A percentile compares a stretch with the other conserved stretches of the same genome.
phyloP scores from a whole-genome alignment of 2,329 filamentous ascomycete species.

The Fusarium verrucosum region DNA sequence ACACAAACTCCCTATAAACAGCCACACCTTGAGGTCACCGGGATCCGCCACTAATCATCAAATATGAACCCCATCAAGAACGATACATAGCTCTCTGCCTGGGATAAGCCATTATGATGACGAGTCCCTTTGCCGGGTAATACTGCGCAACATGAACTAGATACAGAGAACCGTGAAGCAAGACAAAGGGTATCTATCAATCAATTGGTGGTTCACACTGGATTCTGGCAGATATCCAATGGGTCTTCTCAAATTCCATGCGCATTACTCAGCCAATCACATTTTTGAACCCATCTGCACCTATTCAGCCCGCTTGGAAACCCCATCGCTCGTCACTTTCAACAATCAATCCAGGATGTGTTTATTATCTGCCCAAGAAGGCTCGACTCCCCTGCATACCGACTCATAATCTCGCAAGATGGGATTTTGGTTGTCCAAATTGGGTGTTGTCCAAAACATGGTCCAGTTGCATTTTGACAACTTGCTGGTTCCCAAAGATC shows the following conservation, averaged over 20 bases:
- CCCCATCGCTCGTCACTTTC: neutral
- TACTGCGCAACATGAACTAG: neutral
- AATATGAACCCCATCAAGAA: too few species aligned
- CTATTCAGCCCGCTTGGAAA: neutral
- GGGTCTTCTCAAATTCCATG: neutral
- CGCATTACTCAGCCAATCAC: neutral
- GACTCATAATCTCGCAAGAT: conserved; percentile 75
- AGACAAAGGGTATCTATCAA: neutral
- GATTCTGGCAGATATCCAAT: neutral
- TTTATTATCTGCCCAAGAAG: conserved; percentile 70
- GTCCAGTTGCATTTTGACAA: conserved; percentile 87
- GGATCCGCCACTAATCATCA: conserved; percentile 8
- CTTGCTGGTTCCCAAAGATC: conserved; percentile 84
- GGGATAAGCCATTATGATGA: conserved; percentile 33
- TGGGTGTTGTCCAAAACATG: conserved; percentile 95
- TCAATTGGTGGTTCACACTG: neutral
- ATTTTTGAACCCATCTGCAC: neutral
- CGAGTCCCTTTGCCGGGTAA: conserved; percentile 7
- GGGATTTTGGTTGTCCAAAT: conserved; percentile 64
- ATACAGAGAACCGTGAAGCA: neutral
- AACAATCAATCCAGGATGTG: conserved; percentile 63
- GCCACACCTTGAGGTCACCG: conserved; percentile 5
- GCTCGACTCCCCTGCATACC: conserved; percentile 73
- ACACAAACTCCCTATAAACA: conserved; percentile 9
- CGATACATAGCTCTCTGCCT: neutral